A percentile compares a stretch with the other conserved stretches of the same genome.
These are phyloP conservation scores for Diaporthe sp. DNA, from an alignment of 2,329 filamentous ascomycete genomes.

Conservation along the genomic window DNA sequence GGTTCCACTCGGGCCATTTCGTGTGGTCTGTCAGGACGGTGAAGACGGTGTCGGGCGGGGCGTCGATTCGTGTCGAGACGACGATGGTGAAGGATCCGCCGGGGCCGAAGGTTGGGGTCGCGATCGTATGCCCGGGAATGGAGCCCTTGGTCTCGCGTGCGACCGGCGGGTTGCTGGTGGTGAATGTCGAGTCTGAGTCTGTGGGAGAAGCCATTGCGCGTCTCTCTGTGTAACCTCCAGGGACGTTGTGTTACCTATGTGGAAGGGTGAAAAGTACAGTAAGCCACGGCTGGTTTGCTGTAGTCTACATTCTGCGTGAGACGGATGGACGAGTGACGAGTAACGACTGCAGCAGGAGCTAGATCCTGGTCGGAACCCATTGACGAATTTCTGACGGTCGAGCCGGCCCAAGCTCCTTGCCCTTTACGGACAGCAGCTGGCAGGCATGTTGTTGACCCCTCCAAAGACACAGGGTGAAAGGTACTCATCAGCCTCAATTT, in stretches of 20 bases:
- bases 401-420: slow-evolving; percentile 32
- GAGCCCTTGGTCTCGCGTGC: slow-evolving; percentile 40
- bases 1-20: slow-evolving; percentile 54
- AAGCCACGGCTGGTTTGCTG: not conserved
- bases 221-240: not conserved
- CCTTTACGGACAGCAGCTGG: not conserved
- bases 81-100: slow-evolving; percentile 49
- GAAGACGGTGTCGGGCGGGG: slow-evolving; percentile 50
- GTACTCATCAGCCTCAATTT: too few relatives aligned
- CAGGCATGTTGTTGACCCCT: not conserved
- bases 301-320: too few relatives aligned
- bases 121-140: slow-evolving; percentile 43
- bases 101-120: slow-evolving; percentile 50
- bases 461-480: not conserved
- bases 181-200: slow-evolving; percentile 2
- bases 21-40: slow-evolving; percentile 52
- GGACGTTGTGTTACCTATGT: not conserved
- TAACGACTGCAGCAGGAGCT: not conserved
- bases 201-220: not conserved
- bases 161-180: slow-evolving; percentile 39
- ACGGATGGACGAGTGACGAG: not conserved
- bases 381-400: not conserved
- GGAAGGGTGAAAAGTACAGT: not conserved
- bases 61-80: slow-evolving; percentile 52
- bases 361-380: not conserved